Evolutionary conservation across 1,139 yeast species (phyloP).

Genomic region (Saccharomyces hybrid): DNA sequence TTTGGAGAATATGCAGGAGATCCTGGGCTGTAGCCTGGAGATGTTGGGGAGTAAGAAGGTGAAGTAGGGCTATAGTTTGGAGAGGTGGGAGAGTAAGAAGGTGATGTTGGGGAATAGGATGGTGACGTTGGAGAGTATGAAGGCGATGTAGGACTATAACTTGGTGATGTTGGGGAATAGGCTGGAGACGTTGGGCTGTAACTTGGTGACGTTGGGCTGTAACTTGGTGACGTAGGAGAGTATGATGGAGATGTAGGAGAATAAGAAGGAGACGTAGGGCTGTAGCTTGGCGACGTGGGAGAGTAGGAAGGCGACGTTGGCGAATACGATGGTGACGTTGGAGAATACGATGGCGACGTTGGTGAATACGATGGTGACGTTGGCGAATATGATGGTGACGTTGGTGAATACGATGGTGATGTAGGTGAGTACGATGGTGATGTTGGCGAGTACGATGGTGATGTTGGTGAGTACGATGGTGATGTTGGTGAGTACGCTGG

Average conservation of each 20-base stretch:
- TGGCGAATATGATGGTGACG: constrained; percentile 53
- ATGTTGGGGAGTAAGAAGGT: constrained; percentile 45
- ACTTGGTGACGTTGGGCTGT: constrained; percentile 52
- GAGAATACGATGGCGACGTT: constrained; percentile 51
- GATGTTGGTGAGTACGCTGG: constrained; percentile 70
- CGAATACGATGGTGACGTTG: constrained; percentile 51
- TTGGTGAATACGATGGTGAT: constrained; percentile 55
- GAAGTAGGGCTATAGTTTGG: constrained; percentile 50
- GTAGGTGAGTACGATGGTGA: constrained; percentile 64
- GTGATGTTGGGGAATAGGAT: constrained; percentile 46
- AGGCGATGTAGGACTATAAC: constrained; percentile 55
- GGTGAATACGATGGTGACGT: constrained; percentile 57
- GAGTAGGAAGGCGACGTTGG: constrained; percentile 58
- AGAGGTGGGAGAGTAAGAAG: constrained; percentile 45
- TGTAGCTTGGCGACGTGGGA: constrained; percentile 54
- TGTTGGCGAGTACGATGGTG: constrained; percentile 68
- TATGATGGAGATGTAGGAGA: constrained; percentile 51
- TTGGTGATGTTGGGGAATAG: constrained; percentile 53
- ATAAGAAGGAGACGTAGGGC: constrained; percentile 54
- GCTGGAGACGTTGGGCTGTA: constrained; percentile 55
- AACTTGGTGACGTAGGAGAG: constrained; percentile 51
- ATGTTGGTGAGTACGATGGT: constrained; percentile 67
- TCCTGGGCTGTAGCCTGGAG: constrained; percentile 47
- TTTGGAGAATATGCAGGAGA: constrained; percentile 51
- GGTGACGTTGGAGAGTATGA: constrained; percentile 49